Percentiles rank a stretch among this genome's conserved stretches.
Conservation (phyloP, 768 basidiomycete species). For the Epithele typhae region DNA sequence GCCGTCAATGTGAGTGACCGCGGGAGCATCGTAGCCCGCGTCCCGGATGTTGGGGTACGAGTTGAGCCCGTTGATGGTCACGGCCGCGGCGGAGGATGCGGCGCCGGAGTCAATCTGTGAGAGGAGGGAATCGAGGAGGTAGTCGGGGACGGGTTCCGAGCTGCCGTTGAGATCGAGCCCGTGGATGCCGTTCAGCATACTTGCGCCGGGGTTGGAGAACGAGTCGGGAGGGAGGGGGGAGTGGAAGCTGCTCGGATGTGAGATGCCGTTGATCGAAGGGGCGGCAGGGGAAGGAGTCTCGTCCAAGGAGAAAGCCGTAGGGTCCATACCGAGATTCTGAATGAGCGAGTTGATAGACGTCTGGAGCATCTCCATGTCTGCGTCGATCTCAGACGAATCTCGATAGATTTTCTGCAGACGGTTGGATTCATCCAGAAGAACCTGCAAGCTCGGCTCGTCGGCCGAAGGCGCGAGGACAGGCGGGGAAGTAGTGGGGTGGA, state of each 20-base stretch:
- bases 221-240: slow-evolving; percentile 1
- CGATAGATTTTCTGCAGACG: slow-evolving; percentile 55
- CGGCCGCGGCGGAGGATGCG: not conserved
- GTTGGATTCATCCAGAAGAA: slow-evolving; percentile 33
- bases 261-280: not conserved
- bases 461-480: slow-evolving; percentile 19
- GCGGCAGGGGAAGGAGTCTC: not conserved
- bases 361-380: slow-evolving; percentile 69
- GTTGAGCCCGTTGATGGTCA: not conserved
- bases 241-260: not conserved
- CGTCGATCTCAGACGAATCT: slow-evolving; percentile 59
- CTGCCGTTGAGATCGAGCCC: slow-evolving; percentile 1
- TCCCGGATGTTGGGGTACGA: slow-evolving; percentile 29
- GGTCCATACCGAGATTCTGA: slow-evolving; percentile 64
- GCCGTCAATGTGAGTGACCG: slow-evolving; percentile 25
- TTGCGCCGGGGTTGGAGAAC: slow-evolving; percentile 1
- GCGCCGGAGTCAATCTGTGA: slow-evolving; percentile 5
- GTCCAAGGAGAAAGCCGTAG: slow-evolving; percentile 31
- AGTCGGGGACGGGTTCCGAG: slow-evolving; percentile 6
- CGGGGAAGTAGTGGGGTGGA: slow-evolving; percentile 21
- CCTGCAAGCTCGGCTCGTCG: slow-evolving; percentile 26
- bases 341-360: slow-evolving; percentile 68
- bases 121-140: slow-evolving; percentile 12
- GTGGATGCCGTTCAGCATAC: not conserved
- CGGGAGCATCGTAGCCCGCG: slow-evolving; percentile 26